Conservation (phyloP, 768 basidiomycete genomes). For the Rhizopogon roseolus region DNA sequence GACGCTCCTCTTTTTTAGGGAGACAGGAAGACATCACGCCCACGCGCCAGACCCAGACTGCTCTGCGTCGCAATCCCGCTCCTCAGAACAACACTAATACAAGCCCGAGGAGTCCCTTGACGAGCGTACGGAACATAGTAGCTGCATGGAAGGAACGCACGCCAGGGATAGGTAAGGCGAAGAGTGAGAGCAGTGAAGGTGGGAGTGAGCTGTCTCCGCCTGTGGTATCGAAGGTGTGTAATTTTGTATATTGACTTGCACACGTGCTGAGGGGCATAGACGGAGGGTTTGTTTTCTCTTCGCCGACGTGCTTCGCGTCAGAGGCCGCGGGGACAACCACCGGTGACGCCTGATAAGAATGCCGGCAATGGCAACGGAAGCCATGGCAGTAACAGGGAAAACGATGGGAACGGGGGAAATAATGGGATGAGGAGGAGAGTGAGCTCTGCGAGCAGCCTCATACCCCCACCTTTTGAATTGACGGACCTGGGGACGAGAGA, state of each 20-base stretch:
- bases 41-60: background rate
- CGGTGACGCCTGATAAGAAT: slow-evolving; percentile 8
- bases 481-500: slow-evolving; percentile 39
- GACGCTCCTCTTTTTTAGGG: slow-evolving; percentile 21
- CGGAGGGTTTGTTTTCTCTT: slow-evolving; percentile 29
- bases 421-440: background rate
- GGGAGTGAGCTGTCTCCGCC: slow-evolving; percentile 14
- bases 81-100: slow-evolving; percentile 12
- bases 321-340: slow-evolving; percentile 13
- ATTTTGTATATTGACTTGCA: background rate
- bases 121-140: slow-evolving; percentile 75
- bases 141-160: slow-evolving; percentile 79
- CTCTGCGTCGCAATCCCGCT: background rate
- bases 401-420: background rate
- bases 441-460: slow-evolving; percentile 26
- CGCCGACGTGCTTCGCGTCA: slow-evolving; percentile 23
- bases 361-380: slow-evolving; percentile 4
- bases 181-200: slow-evolving; percentile 7
- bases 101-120: slow-evolving; percentile 66
- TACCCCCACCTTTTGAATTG: slow-evolving; percentile 44
- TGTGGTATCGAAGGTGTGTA: background rate
- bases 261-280: background rate
- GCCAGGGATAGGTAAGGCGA: slow-evolving; percentile 33
- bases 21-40: background rate
- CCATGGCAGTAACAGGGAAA: slow-evolving; percentile 3